Evolutionary conservation across 202 grass and related monocot genomes (phyloP).

Genomic region (Miscanthus sacchariflorus): DNA sequence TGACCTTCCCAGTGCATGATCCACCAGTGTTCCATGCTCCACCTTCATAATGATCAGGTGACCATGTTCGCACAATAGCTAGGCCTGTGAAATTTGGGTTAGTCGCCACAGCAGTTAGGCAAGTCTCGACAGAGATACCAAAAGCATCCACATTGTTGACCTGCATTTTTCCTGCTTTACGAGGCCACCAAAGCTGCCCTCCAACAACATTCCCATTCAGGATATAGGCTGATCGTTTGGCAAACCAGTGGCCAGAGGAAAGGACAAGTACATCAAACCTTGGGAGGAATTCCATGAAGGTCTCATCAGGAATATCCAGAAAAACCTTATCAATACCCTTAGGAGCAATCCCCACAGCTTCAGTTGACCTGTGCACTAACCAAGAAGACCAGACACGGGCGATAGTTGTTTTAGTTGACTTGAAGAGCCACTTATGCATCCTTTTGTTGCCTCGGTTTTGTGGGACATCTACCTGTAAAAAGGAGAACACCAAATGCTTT

Average conservation of each 20-base stretch:
- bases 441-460: slow-evolving; percentile 73
- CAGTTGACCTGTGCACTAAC: slow-evolving; percentile 73
- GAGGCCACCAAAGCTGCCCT: slow-evolving; percentile 96
- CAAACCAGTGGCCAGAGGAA: slow-evolving; percentile 96
- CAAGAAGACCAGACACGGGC: slow-evolving; percentile 93
- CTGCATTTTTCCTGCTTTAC: slow-evolving; percentile 66
- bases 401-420: slow-evolving; percentile 79
- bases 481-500: slow-evolving; percentile 32
- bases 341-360: slow-evolving; percentile 65
- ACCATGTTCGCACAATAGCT: slow-evolving; percentile 81
- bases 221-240: slow-evolving; percentile 81
- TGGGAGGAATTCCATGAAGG: slow-evolving; percentile 80
- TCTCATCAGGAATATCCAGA: slow-evolving; percentile 83
- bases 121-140: slow-evolving; percentile 83
- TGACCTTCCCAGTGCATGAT: slow-evolving; percentile 88
- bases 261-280: slow-evolving; percentile 84
- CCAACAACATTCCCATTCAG: slow-evolving; percentile 69
- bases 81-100: slow-evolving; percentile 84
- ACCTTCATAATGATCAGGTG: slow-evolving; percentile 93
- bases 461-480: slow-evolving; percentile 76
- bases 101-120: slow-evolving; percentile 65
- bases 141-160: slow-evolving; percentile 89
- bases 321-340: slow-evolving; percentile 80
- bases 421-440: slow-evolving; percentile 82
- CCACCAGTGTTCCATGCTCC: slow-evolving; percentile 97